Evolutionary conservation across 2,329 filamentous ascomycete species (phyloP).

Genomic region (Cordyceps pruinosa): DNA sequence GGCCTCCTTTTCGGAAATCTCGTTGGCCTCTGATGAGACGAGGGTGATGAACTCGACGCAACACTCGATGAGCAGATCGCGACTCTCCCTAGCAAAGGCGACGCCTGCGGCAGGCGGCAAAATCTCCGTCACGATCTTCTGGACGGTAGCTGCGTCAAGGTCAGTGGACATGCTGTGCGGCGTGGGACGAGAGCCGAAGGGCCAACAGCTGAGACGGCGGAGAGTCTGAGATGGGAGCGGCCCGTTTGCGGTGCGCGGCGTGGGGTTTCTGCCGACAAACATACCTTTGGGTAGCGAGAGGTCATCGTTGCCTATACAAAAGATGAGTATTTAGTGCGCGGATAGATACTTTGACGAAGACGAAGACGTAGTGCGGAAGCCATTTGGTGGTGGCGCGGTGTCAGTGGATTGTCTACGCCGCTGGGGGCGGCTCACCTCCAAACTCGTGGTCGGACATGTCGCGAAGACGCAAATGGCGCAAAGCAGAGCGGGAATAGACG

Average conservation of each 20-base stretch:
- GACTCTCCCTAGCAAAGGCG: constrained; percentile 88
- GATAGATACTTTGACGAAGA: constrained; percentile 15
- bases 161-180: constrained; percentile 20
- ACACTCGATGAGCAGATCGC: constrained; percentile 94
- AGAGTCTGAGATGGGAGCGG: background rate
- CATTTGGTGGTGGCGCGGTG: background rate
- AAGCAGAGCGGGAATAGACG: background rate
- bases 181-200: background rate
- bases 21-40: constrained; percentile 96
- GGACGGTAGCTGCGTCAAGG: constrained; percentile 48
- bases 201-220: background rate
- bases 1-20: constrained; percentile 96
- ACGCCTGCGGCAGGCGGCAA: constrained; percentile 68
- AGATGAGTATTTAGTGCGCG: constrained; percentile 23
- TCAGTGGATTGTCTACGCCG: background rate
- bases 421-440: constrained; percentile 42
- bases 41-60: constrained; percentile 99
- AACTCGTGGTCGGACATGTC: constrained; percentile 62
- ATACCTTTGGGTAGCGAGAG: constrained; percentile 58
- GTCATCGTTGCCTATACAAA: constrained; percentile 50
- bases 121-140: constrained; percentile 90
- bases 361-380: constrained; percentile 7
- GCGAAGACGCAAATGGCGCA: background rate
- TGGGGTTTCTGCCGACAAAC: constrained; percentile 14
- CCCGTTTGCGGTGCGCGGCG: background rate